Base-by-base conservation (phyloP, 202 grass and related monocot species). In the Panicum virgatum region DNA sequence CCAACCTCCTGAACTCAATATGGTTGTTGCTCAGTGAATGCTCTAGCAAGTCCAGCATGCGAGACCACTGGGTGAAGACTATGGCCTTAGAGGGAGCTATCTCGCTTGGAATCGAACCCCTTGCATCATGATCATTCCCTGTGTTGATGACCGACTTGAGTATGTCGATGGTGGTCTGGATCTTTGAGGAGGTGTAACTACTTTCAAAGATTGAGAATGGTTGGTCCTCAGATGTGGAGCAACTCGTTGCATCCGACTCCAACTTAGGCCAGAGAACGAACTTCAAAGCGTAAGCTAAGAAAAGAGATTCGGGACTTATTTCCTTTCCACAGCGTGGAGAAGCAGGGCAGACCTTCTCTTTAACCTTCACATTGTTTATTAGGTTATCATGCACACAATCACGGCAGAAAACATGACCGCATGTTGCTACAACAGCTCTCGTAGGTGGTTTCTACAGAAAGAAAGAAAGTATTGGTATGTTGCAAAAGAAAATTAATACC, bases 61-160 rank as follows among this genome's bases (percentile, higher is more conserved):
- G 86, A 80, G 90, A 94, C 92, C 94, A 94, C 77, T 94, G 94
- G 60, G 92, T 92, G 86, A 97, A 97, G 12, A 97, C 86, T 54
- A 97, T 94, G 5, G 94, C 94, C 71, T 97, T 97, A 22, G 68
- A 57, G 20, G 90, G 94, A 37, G 86, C 50, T 47, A 58, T 56
- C 25, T 60, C 10, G 20, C 50, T 85, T 64, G 42, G 51, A 72
- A 37, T 66, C 78, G 76, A 85, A 59, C 42, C 66, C 23, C 8
- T 69, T 13, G 66, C 7, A 69, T 78, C 51, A 29, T 60, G 37
- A 61, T 46, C 39, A 32, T 69, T 56, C 47, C 8, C 72, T 62
- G 62, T 77, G 56, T 56, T 81, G 59, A 85, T 47, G 46, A 94
- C 70, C 27, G 72, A 71, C 32, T 84, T 89, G 37, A 97, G 66